phyloP scores from a whole-genome alignment of 176 grass and related monocot genomes.

The Zoysia japonica region DNA sequence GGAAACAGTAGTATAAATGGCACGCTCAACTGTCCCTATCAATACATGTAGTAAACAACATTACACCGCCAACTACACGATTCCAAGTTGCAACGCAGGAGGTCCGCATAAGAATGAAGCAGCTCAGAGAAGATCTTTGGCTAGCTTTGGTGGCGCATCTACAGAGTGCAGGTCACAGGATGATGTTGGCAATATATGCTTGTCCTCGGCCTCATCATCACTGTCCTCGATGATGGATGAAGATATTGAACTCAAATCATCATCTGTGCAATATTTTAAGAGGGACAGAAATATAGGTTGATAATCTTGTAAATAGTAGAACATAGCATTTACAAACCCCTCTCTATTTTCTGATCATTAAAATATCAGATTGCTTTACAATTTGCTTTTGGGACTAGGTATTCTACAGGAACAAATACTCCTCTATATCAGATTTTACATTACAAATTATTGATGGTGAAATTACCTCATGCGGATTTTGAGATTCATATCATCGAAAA shows the following conservation, averaged over 20 bases:
- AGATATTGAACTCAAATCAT: slow-evolving; percentile 54
- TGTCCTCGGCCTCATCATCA: slow-evolving; percentile 49
- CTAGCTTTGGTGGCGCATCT: slow-evolving; percentile 59
- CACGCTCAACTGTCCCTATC: slow-evolving; percentile 27
- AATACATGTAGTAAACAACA: slow-evolving; percentile 27
- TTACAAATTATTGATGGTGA: background rate
- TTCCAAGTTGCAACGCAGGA: background rate
- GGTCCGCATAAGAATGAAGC: slow-evolving; percentile 12
- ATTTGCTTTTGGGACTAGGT: background rate
- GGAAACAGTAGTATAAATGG: background rate
- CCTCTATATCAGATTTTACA: background rate
- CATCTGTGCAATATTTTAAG: slow-evolving; percentile 56
- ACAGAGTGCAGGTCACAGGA: slow-evolving; percentile 43
- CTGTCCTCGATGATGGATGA: slow-evolving; percentile 45
- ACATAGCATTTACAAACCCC: slow-evolving; percentile 6
- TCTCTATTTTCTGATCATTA: background rate
- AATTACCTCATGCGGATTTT: slow-evolving; percentile 2
- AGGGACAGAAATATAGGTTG: slow-evolving; percentile 25
- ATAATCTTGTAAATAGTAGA: background rate
- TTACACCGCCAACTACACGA: slow-evolving; percentile 5
- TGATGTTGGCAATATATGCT: slow-evolving; percentile 43
- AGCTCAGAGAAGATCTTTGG: slow-evolving; percentile 62
- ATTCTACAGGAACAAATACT: slow-evolving; percentile 15
- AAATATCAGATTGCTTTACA: background rate
- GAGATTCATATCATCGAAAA: background rate